A percentile compares a stretch with the other conserved stretches of the same genome.
These are phyloP conservation scores for Sporothrix sp. DNA, from an alignment of 2,329 filamentous ascomycete species.

Conservation along the genomic window DNA sequence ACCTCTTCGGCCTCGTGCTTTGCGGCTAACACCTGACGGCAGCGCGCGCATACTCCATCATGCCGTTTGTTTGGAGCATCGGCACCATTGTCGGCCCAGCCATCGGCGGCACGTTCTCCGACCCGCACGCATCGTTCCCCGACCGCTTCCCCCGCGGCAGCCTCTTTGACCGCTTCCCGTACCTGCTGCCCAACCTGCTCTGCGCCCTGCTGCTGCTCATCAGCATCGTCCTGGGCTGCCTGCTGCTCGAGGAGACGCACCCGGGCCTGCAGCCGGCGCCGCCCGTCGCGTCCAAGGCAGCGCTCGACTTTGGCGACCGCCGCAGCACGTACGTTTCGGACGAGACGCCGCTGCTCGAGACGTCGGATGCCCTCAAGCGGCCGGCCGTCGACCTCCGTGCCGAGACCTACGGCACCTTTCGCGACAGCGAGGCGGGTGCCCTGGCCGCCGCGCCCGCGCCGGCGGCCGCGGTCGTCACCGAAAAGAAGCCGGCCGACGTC, in stretches of 20 bases:
- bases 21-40: conserved; percentile 13
- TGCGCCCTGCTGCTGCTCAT: conserved; percentile 67
- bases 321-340: conserved; percentile 46
- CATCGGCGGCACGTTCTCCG: conserved; percentile 78
- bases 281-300: not conserved
- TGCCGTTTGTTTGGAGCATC: conserved; percentile 91
- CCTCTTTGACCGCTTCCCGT: conserved; percentile 71
- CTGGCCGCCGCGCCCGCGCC: conserved; percentile 26
- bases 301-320: not conserved
- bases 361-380: conserved; percentile 63
- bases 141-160: conserved; percentile 54
- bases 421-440: not conserved
- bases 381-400: conserved; percentile 62
- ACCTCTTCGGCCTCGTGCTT: not conserved
- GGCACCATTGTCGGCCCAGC: conserved; percentile 83
- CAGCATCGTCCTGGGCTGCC: conserved; percentile 70
- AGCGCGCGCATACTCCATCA: conserved; percentile 80
- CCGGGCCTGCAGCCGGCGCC: conserved; percentile 63
- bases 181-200: conserved; percentile 79
- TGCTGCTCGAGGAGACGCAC: conserved; percentile 81
- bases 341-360: conserved; percentile 65
- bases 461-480: too few relatives aligned
- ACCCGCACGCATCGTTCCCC: conserved; percentile 67
- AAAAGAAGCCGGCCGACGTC: conserved; percentile 20
- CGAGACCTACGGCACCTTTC: conserved; percentile 72